phyloP scores from a whole-genome alignment of 2,329 filamentous ascomycete genomes.

The Capronia epimyces region DNA sequence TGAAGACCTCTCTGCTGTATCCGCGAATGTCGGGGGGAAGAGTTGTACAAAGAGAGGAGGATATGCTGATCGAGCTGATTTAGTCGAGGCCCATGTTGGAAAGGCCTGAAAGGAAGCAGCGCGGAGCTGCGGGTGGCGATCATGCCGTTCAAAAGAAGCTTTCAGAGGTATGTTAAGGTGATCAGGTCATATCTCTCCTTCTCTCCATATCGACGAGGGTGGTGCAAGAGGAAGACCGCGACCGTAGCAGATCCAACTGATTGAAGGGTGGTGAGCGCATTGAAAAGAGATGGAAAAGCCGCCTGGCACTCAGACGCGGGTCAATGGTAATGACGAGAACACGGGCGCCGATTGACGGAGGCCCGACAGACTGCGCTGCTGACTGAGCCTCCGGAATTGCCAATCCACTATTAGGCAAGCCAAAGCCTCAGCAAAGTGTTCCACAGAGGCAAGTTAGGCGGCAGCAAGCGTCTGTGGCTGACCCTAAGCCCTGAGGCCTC shows the following conservation, averaged over 20 bases:
- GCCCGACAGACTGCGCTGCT: background rate
- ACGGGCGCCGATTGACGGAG: background rate
- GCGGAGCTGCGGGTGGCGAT: conserved; percentile 41
- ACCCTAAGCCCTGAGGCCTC: no score
- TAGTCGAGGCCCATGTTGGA: conserved; percentile 21
- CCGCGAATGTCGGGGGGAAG: conserved; percentile 28
- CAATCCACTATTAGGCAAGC: background rate
- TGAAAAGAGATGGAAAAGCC: conserved; percentile 1
- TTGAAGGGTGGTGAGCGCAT: background rate
- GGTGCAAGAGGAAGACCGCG: background rate
- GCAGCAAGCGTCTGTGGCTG: background rate
- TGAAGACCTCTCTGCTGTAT: conserved; percentile 12
- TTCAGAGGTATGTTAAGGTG: background rate
- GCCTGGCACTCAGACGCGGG: background rate
- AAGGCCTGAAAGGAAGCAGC: conserved; percentile 32
- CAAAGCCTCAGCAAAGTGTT: background rate
- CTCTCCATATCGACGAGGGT: conserved; percentile 16
- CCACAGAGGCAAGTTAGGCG: background rate
- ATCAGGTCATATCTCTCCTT: conserved; percentile 5
- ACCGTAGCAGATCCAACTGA: background rate
- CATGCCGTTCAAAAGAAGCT: conserved; percentile 19
- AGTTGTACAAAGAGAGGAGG: conserved; percentile 28
- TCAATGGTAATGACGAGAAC: conserved; percentile 2
- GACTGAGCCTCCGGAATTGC: background rate
- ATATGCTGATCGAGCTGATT: conserved; percentile 27